phyloP scores from a whole-genome alignment of 1,284 basidiomycete genomes.

The Trametes pubescens region DNA sequence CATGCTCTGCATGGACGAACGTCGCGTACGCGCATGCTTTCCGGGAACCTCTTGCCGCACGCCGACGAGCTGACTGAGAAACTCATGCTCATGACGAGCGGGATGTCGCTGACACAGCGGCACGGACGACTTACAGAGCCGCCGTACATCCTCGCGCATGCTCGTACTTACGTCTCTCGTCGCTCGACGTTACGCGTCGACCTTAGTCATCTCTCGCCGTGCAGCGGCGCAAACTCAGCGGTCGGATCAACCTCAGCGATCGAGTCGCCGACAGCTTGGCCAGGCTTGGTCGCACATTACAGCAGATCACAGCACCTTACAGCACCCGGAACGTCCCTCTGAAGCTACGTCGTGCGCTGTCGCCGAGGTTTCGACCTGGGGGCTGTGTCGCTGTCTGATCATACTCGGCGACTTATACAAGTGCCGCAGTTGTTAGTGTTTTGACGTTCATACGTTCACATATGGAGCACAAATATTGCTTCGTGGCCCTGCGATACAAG shows the following conservation, averaged over 20 bases:
- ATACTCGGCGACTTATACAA: conserved; percentile 8
- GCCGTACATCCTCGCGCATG: not conserved
- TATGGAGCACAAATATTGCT: not conserved
- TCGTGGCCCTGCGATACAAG: too few relatives aligned
- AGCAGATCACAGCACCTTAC: too few relatives aligned
- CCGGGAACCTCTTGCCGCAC: not conserved
- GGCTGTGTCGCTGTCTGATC: conserved; percentile 12
- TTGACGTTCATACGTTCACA: not conserved
- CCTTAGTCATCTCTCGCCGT: too few relatives aligned
- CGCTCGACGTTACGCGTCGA: too few relatives aligned
- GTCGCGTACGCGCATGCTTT: not conserved
- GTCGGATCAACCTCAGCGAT: conserved; percentile 3
- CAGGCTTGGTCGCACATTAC: not conserved
- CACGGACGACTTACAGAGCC: not conserved
- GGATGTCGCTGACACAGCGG: not conserved
- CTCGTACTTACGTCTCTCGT: too few relatives aligned
- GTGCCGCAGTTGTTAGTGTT: not conserved
- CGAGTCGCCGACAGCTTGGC: not conserved
- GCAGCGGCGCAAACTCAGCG: not conserved
- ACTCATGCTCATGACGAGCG: not conserved
- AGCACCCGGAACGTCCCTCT: conserved; percentile 4
- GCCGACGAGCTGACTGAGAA: not conserved
- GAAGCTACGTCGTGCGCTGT: conserved; percentile 8
- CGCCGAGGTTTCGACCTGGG: conserved; percentile 3
- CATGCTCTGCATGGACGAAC: not conserved